Percentiles rank a stretch among this genome's conserved stretches.
phyloP scores from a whole-genome alignment of 2,329 filamentous ascomycete species.

The Thyridium curvatum region DNA sequence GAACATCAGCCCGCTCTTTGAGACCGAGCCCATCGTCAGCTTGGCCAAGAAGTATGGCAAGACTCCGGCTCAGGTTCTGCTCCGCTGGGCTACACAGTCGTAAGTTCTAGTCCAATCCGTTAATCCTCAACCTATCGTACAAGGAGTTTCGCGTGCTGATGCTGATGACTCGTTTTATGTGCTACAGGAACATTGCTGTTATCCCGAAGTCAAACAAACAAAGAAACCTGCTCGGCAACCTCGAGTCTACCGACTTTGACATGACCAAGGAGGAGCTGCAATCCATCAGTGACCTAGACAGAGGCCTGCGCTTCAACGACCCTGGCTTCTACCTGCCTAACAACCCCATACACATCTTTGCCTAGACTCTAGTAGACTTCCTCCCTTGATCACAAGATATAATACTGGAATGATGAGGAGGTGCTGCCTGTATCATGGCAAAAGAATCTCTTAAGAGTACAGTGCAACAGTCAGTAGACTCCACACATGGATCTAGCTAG shows the following conservation, averaged over 20 bases:
- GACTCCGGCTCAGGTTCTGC: constrained; percentile 72
- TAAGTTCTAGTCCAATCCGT: not conserved
- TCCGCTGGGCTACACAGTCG: constrained; percentile 80
- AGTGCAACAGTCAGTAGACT: no score
- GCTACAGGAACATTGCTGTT: constrained; percentile 64
- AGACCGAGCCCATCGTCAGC: constrained; percentile 45
- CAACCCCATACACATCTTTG: constrained; percentile 8
- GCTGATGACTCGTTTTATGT: no score
- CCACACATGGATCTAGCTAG: no score
- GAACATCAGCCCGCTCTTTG: constrained; percentile 21
- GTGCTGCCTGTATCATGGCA: no score
- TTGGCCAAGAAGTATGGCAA: constrained; percentile 66
- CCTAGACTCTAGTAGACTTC: no score
- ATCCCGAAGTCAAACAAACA: constrained; percentile 63
- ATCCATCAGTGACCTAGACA: constrained; percentile 47
- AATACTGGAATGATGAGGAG: no score
- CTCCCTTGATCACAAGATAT: no score
- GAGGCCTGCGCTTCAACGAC: constrained; percentile 55
- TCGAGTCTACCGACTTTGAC: constrained; percentile 51
- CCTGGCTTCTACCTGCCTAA: constrained; percentile 23
- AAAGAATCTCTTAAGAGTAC: no score
- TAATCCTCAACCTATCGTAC: no score
- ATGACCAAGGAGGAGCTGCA: constrained; percentile 48
- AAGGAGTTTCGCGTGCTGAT: no score
- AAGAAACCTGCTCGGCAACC: constrained; percentile 43